Evolutionary conservation across 345 rosid genomes (phyloP), one percentile per base, ranked within the genome.

Genomic region (Citrus hindsii): DNA sequence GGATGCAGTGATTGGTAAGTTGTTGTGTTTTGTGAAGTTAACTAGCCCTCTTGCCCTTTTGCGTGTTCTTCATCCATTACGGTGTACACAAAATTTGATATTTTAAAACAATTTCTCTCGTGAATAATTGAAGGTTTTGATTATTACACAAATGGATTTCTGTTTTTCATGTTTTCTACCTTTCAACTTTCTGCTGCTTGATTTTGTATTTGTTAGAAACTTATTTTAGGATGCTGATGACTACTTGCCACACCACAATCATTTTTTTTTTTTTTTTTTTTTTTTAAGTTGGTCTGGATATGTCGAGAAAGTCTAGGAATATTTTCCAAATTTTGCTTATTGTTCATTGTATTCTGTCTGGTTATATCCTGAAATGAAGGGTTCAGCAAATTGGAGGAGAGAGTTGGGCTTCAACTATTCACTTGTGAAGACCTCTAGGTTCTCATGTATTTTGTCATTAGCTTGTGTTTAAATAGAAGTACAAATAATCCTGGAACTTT

Each of bases 1-100:
- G 88, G 87, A 71, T 96, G 99, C 80, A 92, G 88, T 51, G 98
- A 94, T 75, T 96, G 98, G 99, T 96, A 81, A 87, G 90, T 78
- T 32, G 60, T 13, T 40, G 75, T 48, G 59, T 64, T 35, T 60
- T 30, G 18, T 19, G 69, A 18, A 65, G 27, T 16, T 61, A 53
- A 61, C 25, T 67, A 21, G 22, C 77, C 5, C 24, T 77, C 77
- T 59, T n/a, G 33, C 18, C 5, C 24, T 77, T 70, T 65, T n/a
- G n/a, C 18, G 12, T 21, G 46, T n/a, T 73, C 9, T 53, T 25
- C 24, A 69, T 53, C 37, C 40, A 38, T n/a, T 58, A 9, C 19
- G 27, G 58, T 18, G 7, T 28, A 12, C 22, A 28, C 0, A 7
- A 4, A n/a, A 24, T n/a, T 33, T 30, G 19, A 3, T 21, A 58